These are phyloP conservation scores for Tuber melanosporum DNA, from an alignment of 495 filamentous ascomycete species.

Conservation along the genomic window DNA sequence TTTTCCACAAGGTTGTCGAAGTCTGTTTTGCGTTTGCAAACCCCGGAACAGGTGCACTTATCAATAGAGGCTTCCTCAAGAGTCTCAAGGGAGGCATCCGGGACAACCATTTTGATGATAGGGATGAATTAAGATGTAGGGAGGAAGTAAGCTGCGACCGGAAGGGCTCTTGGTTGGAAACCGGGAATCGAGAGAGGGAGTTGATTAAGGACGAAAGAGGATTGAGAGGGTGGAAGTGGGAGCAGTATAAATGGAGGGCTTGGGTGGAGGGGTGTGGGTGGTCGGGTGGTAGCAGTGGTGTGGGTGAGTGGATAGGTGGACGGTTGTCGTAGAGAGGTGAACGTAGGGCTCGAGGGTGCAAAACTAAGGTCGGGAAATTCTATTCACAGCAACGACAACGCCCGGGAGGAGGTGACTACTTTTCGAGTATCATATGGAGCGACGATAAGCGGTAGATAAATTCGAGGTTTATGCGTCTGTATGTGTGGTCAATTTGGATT, in stretches of 20 bases:
- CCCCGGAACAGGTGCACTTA: background rate
- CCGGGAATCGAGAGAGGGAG: background rate
- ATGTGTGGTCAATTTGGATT: background rate
- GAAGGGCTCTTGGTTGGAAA: background rate
- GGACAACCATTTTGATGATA: background rate
- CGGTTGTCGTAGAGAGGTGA: background rate
- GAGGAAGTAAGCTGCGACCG: background rate
- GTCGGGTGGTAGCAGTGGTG: background rate
- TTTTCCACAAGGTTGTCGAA: constrained; percentile 70
- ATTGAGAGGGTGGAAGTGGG: background rate
- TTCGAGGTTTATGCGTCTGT: background rate
- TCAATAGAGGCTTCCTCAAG: background rate
- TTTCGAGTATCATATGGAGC: background rate
- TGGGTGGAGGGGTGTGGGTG: background rate
- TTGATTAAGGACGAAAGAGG: background rate
- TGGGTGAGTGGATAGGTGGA: background rate
- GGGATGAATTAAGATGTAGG: background rate
- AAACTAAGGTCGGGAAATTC: background rate
- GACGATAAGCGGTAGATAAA: background rate
- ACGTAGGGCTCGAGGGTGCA: background rate
- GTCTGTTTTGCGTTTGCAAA: background rate
- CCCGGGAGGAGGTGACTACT: background rate
- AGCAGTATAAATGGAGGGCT: background rate
- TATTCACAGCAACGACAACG: background rate
- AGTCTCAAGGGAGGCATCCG: background rate